These are phyloP conservation scores for Physcia stellaris DNA, from an alignment of 495 filamentous ascomycete species.

Conservation along the genomic window DNA sequence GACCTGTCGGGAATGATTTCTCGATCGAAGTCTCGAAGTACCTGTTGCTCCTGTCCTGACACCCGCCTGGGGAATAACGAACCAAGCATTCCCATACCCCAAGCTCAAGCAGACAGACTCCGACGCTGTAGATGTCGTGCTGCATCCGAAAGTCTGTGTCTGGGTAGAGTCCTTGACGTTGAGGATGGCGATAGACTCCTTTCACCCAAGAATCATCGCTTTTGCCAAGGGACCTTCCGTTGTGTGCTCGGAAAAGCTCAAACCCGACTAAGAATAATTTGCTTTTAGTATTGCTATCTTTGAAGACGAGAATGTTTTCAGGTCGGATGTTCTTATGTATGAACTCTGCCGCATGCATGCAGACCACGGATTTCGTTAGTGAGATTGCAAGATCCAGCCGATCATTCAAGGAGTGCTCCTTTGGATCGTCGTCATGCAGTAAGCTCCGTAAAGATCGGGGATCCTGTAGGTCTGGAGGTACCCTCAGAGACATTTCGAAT, in stretches of 20 bases:
- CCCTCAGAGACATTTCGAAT: too few species aligned
- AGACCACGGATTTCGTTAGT: slow-evolving; percentile 23
- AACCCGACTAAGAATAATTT: slow-evolving; percentile 25
- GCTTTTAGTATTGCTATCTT: slow-evolving; percentile 7
- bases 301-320: slow-evolving; percentile 23
- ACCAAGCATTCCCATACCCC: slow-evolving; percentile 26
- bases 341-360: slow-evolving; percentile 23
- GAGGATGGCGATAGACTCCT: slow-evolving; percentile 27
- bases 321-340: slow-evolving; percentile 34
- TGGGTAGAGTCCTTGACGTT: slow-evolving; percentile 19
- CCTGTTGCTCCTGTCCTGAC: too few species aligned
- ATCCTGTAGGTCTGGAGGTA: too few species aligned
- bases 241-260: slow-evolving; percentile 14
- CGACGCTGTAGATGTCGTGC: slow-evolving; percentile 33
- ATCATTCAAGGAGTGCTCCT: slow-evolving; percentile 7
- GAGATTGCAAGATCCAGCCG: slow-evolving; percentile 17
- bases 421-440: background rate
- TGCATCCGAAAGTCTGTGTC: slow-evolving; percentile 24
- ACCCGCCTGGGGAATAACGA: too few species aligned
- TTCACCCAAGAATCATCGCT: slow-evolving; percentile 26
- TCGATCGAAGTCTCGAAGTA: too few species aligned
- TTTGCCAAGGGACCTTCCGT: slow-evolving; percentile 10
- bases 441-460: slow-evolving; percentile 7
- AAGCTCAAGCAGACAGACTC: slow-evolving; percentile 29
- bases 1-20: too few species aligned